These are phyloP conservation scores for Phylloporus sp. DNA, from an alignment of 768 basidiomycete genomes.

Conservation along the genomic window DNA sequence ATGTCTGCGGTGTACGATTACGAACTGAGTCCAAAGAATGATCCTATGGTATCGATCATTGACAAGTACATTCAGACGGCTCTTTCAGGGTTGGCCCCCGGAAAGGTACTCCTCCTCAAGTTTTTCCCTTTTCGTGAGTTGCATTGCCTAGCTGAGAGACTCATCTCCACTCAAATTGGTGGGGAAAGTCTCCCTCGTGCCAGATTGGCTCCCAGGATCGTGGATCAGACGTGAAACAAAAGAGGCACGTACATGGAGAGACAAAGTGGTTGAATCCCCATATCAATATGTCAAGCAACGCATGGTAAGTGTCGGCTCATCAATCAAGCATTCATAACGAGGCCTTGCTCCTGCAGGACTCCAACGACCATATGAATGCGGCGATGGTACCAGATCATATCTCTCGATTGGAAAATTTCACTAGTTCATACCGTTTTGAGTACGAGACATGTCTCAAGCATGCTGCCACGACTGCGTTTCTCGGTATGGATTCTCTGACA, in stretches of 20 bases:
- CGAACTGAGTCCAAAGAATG: constrained; percentile 4
- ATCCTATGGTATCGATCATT: constrained; percentile 7
- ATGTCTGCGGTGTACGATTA: constrained; percentile 15
- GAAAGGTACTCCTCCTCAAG: constrained; percentile 1
- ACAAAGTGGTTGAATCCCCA: constrained; percentile 15
- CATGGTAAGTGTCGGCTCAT: constrained; percentile 18
- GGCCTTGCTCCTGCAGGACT: not conserved
- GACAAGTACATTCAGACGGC: not conserved
- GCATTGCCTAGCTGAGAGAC: not conserved
- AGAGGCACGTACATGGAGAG: not conserved
- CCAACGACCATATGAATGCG: not conserved
- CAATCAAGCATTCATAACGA: not conserved
- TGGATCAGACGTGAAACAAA: constrained; percentile 34
- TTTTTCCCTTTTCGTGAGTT: constrained; percentile 16
- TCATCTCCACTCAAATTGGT: not conserved
- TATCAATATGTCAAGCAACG: constrained; percentile 24
- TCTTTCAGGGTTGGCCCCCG: not conserved
- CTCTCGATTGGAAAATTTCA: constrained; percentile 11
- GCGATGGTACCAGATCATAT: constrained; percentile 16
- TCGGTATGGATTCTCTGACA: not conserved
- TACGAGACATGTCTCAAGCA: constrained; percentile 7
- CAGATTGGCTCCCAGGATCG: constrained; percentile 40
- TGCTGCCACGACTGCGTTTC: constrained; percentile 8
- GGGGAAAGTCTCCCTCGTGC: constrained; percentile 6
- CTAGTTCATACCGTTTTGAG: not conserved